Conservation (phyloP, 2,329 filamentous ascomycete genomes). For the Claviceps humidiphila region DNA sequence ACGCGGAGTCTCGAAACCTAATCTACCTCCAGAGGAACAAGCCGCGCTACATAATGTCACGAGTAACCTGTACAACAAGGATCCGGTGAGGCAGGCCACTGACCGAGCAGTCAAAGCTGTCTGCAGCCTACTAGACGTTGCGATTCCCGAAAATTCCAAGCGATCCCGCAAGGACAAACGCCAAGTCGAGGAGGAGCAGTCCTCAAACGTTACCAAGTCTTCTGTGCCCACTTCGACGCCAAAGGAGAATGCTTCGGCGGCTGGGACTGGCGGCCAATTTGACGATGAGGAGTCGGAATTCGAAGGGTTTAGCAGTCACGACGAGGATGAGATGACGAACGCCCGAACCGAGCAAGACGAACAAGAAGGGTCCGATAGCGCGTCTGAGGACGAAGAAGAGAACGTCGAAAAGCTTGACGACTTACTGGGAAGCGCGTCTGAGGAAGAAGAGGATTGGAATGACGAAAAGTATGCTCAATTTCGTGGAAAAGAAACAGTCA, state of each 20-base stretch:
- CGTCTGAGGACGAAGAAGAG: slow-evolving; percentile 19
- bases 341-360: not conserved
- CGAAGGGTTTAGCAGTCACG: slow-evolving; percentile 26
- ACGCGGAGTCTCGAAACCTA: slow-evolving; percentile 33
- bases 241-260: slow-evolving; percentile 10
- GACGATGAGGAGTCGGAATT: slow-evolving; percentile 23
- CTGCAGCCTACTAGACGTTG: slow-evolving; percentile 34
- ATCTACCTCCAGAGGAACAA: slow-evolving; percentile 38
- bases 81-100: slow-evolving; percentile 35
- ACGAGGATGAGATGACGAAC: slow-evolving; percentile 11
- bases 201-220: slow-evolving; percentile 10
- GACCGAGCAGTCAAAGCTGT: slow-evolving; percentile 35
- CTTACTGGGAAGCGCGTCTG: slow-evolving; percentile 30
- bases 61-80: slow-evolving; percentile 40
- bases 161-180: slow-evolving; percentile 19
- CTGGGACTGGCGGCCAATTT: slow-evolving; percentile 4
- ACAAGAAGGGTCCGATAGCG: slow-evolving; percentile 6
- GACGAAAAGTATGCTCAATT: slow-evolving; percentile 18
- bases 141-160: slow-evolving; percentile 29
- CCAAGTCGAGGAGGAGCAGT: slow-evolving; percentile 18
- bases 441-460: slow-evolving; percentile 28
- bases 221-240: not conserved
- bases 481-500: slow-evolving; percentile 21
- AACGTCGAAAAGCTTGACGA: slow-evolving; percentile 29
- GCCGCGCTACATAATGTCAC: slow-evolving; percentile 44